Evolutionary conservation across 805 yeast species (phyloP).

Genomic region (Millerozyma miso): DNA sequence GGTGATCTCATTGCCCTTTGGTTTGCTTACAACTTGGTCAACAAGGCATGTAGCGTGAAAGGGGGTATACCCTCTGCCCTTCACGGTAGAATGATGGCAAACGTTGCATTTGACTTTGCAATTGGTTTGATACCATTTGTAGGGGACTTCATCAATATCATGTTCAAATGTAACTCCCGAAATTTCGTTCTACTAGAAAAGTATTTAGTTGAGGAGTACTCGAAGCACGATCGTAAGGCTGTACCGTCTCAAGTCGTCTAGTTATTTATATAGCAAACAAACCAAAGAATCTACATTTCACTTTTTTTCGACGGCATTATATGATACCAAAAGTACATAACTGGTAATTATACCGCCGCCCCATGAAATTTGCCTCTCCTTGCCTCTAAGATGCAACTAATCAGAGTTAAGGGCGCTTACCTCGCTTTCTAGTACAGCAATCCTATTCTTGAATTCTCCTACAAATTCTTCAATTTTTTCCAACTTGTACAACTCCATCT

Average conservation of each 20-base stretch:
- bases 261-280: neutral
- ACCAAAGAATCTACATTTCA: no score
- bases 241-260: neutral
- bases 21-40: conserved; percentile 28
- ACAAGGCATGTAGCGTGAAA: conserved; percentile 29
- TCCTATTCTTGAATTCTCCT: conserved; percentile 35
- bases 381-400: no score
- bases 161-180: conserved; percentile 74
- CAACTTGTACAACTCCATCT: conserved; percentile 48
- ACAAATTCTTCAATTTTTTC: conserved; percentile 45
- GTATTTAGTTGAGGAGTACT: conserved; percentile 31
- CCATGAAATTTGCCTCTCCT: no score
- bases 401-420: conserved; percentile 7
- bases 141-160: conserved; percentile 67
- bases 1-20: conserved; percentile 30
- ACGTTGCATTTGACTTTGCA: conserved; percentile 35
- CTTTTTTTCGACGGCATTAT: no score
- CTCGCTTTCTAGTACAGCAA: conserved; percentile 28
- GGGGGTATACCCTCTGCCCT: conserved; percentile 34
- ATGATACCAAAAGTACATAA: no score
- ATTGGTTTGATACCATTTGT: conserved; percentile 61
- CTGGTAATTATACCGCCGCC: no score
- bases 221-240: conserved; percentile 1
- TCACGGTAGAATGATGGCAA: conserved; percentile 33
- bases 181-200: conserved; percentile 53